Conservation (phyloP, 1,284 basidiomycete species). For the Golubevia sp. region DNA sequence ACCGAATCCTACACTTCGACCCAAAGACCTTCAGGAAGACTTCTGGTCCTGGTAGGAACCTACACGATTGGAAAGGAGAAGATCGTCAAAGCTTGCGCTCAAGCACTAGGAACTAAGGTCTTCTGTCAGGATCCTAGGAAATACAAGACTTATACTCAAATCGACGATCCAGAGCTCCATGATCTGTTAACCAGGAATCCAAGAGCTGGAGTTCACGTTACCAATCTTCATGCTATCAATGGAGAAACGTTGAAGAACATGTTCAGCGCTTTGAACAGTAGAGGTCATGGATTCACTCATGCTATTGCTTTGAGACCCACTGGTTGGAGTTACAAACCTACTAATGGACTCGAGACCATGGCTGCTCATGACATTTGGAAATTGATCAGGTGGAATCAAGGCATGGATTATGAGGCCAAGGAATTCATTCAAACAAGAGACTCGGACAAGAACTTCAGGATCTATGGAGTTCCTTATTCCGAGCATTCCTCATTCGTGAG, state of each 20-base stretch:
- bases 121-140: constrained; percentile 52
- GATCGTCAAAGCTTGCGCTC: constrained; percentile 46
- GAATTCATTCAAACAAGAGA: constrained; percentile 37
- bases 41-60: constrained; percentile 55
- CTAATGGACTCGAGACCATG: constrained; percentile 16
- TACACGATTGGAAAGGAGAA: constrained; percentile 60
- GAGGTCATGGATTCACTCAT: constrained; percentile 38
- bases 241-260: constrained; percentile 33
- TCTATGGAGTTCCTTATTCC: constrained; percentile 56
- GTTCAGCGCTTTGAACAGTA: constrained; percentile 28
- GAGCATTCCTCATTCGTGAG: constrained; percentile 53
- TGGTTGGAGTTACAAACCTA: constrained; percentile 52
- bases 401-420: constrained; percentile 17
- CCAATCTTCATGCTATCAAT: constrained; percentile 38
- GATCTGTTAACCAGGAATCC: constrained; percentile 43
- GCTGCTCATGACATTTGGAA: constrained; percentile 19
- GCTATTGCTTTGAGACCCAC: constrained; percentile 54
- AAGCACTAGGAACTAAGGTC: constrained; percentile 37
- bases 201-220: constrained; percentile 46
- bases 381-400: constrained; percentile 34
- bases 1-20: not conserved
- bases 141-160: constrained; percentile 35
- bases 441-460: constrained; percentile 37
- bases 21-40: constrained; percentile 10
- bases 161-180: constrained; percentile 27